A percentile compares a stretch with the other conserved stretches of the same genome.
Evolutionary conservation across 1,139 yeast species (phyloP).

Genomic region (Saccharomyces hybrid): DNA sequence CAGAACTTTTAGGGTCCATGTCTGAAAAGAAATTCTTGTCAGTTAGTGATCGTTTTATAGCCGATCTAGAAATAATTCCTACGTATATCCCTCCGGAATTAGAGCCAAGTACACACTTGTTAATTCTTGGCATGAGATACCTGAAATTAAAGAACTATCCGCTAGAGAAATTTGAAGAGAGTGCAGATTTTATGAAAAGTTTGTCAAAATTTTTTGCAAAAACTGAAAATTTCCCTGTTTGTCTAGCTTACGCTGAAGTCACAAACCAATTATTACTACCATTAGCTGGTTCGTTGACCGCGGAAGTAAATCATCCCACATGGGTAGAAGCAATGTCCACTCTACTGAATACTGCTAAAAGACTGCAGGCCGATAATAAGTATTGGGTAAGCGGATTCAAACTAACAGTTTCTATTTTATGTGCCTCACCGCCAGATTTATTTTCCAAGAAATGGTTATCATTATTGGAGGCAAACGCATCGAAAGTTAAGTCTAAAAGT

Average conservation of each 20-base stretch:
- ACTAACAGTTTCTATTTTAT: slow-evolving; percentile 61
- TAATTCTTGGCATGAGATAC: slow-evolving; percentile 88
- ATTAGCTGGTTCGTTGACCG: slow-evolving; percentile 76
- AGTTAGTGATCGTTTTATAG: slow-evolving; percentile 89
- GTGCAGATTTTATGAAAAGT: slow-evolving; percentile 81
- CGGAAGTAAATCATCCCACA: slow-evolving; percentile 91
- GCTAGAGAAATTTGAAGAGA: slow-evolving; percentile 80
- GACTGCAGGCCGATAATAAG: slow-evolving; percentile 39
- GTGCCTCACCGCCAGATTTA: slow-evolving; percentile 73
- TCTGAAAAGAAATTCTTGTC: slow-evolving; percentile 72
- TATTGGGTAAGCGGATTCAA: slow-evolving; percentile 71
- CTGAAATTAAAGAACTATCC: slow-evolving; percentile 75
- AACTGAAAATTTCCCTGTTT: slow-evolving; percentile 55
- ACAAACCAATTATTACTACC: slow-evolving; percentile 68
- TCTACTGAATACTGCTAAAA: slow-evolving; percentile 43
- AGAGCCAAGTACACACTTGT: slow-evolving; percentile 65
- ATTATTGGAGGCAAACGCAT: slow-evolving; percentile 47
- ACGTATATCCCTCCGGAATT: slow-evolving; percentile 44
- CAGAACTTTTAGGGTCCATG: slow-evolving; percentile 85
- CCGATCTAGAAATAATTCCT: slow-evolving; percentile 81
- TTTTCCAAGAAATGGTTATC: slow-evolving; percentile 68
- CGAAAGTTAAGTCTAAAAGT: slow-evolving; percentile 37
- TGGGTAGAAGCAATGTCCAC: slow-evolving; percentile 83
- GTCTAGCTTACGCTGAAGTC: slow-evolving; percentile 79
- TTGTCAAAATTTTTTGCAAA: slow-evolving; percentile 71